Base-by-base conservation (phyloP, 1,139 yeast genomes). In the Debaryomyces subglobosus region DNA sequence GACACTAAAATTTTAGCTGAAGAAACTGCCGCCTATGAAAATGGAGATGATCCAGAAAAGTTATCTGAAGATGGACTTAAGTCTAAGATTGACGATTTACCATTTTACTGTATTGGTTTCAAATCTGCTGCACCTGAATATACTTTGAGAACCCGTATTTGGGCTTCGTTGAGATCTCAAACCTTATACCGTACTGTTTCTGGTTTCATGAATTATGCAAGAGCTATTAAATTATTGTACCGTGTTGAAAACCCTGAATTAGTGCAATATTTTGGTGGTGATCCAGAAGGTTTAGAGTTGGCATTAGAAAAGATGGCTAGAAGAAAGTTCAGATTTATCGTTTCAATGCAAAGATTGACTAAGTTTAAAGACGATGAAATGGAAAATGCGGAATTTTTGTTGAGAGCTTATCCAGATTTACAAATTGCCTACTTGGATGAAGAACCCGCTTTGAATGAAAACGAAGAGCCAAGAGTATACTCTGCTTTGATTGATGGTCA, bases 71-170 rank as follows among this genome's bases (percentile, higher is more conserved):
- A 85, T 61, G 90, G 78, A 78, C 80, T 89, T 68, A 89, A 89
- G 75, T 83, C 89, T 54, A 88, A 89, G 81, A 94, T 94, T 69
- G 99, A 94, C 68, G 99, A 94, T 66, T 80, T 94, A 69, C 99
- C 99, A 58, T 94, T 94, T 78, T 94, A 94, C 81, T 92, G 98
- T 79, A 89, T 91, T 72, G 99, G 99, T 79, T 94, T 94, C 88
- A 94, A 94, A 76, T 88, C 97, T 64, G 97, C 99, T 70, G 98
- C 99, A 57, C 99, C 99, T 48, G 99, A 94, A 74, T 94, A 94
- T 73, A 94, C 98, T 55, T 79, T 94, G 68, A 89, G 99, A 79
- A 94, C 99, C 10, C 86, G 99, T 80, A 94, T 94, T 64, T 94
- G 99, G 99, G 99, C 99, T 45, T 94, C 99, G 44, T 84, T 94